Evolutionary conservation across 179 eudicot species (phyloP), one percentile per base, ranked within the genome.

Genomic region (Spinacia oleracea): DNA sequence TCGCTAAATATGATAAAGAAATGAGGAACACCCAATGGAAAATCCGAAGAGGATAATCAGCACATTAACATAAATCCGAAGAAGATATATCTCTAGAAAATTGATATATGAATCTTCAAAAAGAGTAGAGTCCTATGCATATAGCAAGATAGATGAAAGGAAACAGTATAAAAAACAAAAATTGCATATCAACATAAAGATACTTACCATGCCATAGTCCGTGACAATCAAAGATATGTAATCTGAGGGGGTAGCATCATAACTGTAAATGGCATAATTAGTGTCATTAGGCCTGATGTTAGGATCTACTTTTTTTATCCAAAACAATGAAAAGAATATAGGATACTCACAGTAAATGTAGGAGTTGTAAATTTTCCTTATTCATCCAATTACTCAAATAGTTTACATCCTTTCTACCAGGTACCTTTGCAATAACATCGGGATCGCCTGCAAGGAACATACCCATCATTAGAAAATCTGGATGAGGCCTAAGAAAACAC

Each of bases 191-290:
- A 59, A 62, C 18, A 58, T 12, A 53, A 77, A 64, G 21, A 21
- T 38, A 86, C 90, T 89, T 85, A 95, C 98, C 98, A 93, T 85
- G 85, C 97, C 97, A 82, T 90, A 95, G 83, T 95, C 98, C 38
- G 97, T 91, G 69, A 95, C 87, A 34, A 95, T 93, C 94, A 93
- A 80, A 8, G 98, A 89, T 65, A 95, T 82, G 79, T 91, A 95
- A 82, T 95, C 98, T 74, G 97, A 82, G 68, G 98, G 98, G 27
- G 98, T 95, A 76, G 84, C 89, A 78, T 95, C 98, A 77, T 95
- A 95, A 38, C 98, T 93, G 93, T 82, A 70, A 75, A 72, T 50
- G 50, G 45, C 81, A 85, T 73, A 5, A 42, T 64, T 68, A 31
- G 62, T 20, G 75, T n/a, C 55, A 40, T 80, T 53, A 70, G 31